Percentiles rank a stretch among this genome's conserved stretches.
Conservation (phyloP, 2,329 filamentous ascomycete genomes). For the Cordyceps javanica region DNA sequence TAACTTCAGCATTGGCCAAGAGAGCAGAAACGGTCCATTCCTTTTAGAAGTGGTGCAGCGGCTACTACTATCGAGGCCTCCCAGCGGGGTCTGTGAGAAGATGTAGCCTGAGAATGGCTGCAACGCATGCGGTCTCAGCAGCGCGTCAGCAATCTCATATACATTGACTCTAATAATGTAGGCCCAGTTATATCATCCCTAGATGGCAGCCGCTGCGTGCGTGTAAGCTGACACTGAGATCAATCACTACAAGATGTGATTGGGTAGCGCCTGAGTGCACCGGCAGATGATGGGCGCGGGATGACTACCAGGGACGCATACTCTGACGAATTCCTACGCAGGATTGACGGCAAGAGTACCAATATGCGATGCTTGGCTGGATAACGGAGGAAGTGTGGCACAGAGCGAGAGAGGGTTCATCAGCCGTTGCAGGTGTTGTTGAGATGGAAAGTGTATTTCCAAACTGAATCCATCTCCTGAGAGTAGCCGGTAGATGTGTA, state of each 20-base stretch:
- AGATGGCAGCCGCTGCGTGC: neutral
- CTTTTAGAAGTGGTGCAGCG: neutral
- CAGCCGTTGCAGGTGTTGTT: too few relatives aligned
- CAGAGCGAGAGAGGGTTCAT: too few relatives aligned
- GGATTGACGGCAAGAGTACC: too few relatives aligned
- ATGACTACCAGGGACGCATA: neutral
- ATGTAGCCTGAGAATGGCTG: neutral
- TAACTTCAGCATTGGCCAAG: too few relatives aligned
- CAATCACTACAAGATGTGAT: neutral
- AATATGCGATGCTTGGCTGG: too few relatives aligned
- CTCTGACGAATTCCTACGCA: too few relatives aligned
- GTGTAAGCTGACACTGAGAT: neutral
- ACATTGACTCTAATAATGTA: neutral
- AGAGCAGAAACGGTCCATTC: neutral
- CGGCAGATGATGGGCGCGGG: neutral
- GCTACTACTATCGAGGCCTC: neutral
- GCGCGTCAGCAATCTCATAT: neutral
- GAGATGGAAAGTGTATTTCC: too few relatives aligned
- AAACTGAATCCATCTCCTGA: too few relatives aligned
- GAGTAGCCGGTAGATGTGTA: too few relatives aligned
- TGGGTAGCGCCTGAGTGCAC: neutral
- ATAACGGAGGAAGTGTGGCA: too few relatives aligned
- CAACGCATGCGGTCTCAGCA: neutral
- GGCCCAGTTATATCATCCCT: neutral
- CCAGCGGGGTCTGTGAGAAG: neutral